Percentiles rank a stretch among this genome's conserved stretches.
Conservation (phyloP, 768 basidiomycete genomes). For the Boletus sensibilis region DNA sequence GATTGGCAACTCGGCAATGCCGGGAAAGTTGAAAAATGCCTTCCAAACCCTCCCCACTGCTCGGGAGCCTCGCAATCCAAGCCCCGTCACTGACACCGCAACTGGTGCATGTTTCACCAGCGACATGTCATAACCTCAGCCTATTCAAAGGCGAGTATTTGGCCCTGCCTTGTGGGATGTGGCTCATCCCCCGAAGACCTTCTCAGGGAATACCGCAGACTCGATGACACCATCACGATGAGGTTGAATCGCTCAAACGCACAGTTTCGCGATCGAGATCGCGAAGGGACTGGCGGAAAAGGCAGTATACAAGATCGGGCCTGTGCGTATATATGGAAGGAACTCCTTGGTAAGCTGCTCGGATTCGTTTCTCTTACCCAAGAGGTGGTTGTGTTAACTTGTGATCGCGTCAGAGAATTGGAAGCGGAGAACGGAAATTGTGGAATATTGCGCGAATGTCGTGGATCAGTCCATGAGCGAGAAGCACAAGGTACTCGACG, state of each 20-base stretch:
- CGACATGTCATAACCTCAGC: slow-evolving; percentile 72
- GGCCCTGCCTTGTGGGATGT: slow-evolving; percentile 5
- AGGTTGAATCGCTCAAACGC: slow-evolving; percentile 78
- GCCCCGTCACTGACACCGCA: slow-evolving; percentile 58
- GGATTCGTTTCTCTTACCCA: slow-evolving; percentile 11
- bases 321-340: slow-evolving; percentile 74
- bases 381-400: slow-evolving; percentile 19
- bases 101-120: slow-evolving; percentile 66
- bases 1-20: slow-evolving; percentile 30
- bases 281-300: slow-evolving; percentile 43
- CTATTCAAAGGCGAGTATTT: slow-evolving; percentile 61
- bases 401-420: slow-evolving; percentile 50
- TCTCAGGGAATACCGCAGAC: slow-evolving; percentile 74
- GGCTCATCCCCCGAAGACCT: slow-evolving; percentile 52
- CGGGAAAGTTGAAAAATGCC: slow-evolving; percentile 37
- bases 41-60: slow-evolving; percentile 43
- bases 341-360: slow-evolving; percentile 64
- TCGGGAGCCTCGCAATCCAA: slow-evolving; percentile 71
- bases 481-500: slow-evolving; percentile 48
- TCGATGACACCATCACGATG: slow-evolving; percentile 81
- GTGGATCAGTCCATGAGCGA: slow-evolving; percentile 63
- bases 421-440: slow-evolving; percentile 69
- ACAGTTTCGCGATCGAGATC: slow-evolving; percentile 69
- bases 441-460: slow-evolving; percentile 72
- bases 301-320: slow-evolving; percentile 69